Percentiles rank a stretch among this genome's conserved stretches.
Conservation (phyloP, 352 stramenopile species). For the Phytopythium aichiense region DNA sequence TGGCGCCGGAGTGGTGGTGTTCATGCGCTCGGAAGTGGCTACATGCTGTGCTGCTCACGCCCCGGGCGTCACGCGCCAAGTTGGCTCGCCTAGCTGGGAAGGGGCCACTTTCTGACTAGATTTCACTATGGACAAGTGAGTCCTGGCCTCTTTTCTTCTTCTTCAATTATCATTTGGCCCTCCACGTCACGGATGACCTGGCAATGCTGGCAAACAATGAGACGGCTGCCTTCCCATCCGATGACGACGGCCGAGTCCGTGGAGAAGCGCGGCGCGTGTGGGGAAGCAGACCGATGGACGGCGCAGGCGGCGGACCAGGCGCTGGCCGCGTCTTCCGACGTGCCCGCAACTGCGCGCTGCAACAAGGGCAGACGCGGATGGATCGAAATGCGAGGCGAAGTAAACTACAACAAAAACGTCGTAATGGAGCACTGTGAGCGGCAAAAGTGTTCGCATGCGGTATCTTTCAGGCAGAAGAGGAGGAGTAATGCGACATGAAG, state of each 20-base stretch:
- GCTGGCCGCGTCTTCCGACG: not conserved
- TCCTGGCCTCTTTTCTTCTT: too few species aligned
- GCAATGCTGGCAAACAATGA: not conserved
- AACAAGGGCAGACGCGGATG: too few species aligned
- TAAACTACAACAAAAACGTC: not conserved
- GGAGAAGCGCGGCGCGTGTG: too few species aligned
- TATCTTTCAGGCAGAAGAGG: not conserved
- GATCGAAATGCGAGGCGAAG: not conserved
- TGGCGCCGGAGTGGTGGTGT: not conserved
- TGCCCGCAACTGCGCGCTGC: not conserved
- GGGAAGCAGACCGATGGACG: not conserved
- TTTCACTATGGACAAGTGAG: not conserved
- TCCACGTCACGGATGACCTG: not conserved
- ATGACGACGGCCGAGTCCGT: too few species aligned
- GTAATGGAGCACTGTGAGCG: not conserved
- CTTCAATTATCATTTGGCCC: not conserved
- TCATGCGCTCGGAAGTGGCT: not conserved
- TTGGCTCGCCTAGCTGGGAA: not conserved
- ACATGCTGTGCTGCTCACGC: not conserved
- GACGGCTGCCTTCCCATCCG: too few species aligned
- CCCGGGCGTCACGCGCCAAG: not conserved
- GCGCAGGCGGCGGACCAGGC: not conserved
- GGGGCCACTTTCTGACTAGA: not conserved
- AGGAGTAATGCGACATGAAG: not conserved
- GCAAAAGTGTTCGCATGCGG: not conserved